Evolutionary conservation across 2,329 filamentous ascomycete species (phyloP), one percentile per base, ranked within the genome.

Genomic region (Penicillium crustosum): DNA sequence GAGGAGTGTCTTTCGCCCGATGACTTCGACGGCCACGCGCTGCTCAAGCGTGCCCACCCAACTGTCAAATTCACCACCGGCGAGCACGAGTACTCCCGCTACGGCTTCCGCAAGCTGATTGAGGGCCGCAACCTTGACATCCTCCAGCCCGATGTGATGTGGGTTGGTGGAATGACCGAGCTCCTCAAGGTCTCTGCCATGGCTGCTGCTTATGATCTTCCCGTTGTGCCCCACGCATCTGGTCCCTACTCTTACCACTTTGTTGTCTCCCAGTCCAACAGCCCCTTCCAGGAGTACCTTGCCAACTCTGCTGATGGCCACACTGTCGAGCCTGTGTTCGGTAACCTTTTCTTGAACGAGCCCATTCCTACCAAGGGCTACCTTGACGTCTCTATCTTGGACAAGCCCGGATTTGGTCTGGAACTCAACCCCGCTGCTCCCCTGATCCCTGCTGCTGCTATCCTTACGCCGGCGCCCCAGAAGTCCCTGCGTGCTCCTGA

Each of bases 201-300:
- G 85, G 93, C 93, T 4, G 86, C 92, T 5, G 93, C 93, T 23
- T 97, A 97, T 76, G 93, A 97, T 70, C 89, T 97, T 59, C 93
- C 93, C 13, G 92, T 97, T 17, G 91, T 97, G 15, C 93, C 93
- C n/a, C 93, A 97, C 72, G 93, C 93, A 44, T 94, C 89, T 61
- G 93, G 93, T 1, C 90, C 93, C 3, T 97, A 97, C 79, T 94
- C 90, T 69, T 97, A 97, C 78, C 93, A 97, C 77, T 97, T 95
- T 72, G 93, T 96, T 64, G 88, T 96, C 60, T 95, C 91, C 44
- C 93, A 97, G 77, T 86, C 90, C 62, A 96, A 96, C 78, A 90
- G 89, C 15, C 93, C 93, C 6, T 97, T 97, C 83, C 93, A 97
- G 75, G 93, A 97, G 77, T 97, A 97, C 71, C 83, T 97, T 25